Conservation (phyloP, 768 basidiomycete species). For the Xerocomus potaroensis region DNA sequence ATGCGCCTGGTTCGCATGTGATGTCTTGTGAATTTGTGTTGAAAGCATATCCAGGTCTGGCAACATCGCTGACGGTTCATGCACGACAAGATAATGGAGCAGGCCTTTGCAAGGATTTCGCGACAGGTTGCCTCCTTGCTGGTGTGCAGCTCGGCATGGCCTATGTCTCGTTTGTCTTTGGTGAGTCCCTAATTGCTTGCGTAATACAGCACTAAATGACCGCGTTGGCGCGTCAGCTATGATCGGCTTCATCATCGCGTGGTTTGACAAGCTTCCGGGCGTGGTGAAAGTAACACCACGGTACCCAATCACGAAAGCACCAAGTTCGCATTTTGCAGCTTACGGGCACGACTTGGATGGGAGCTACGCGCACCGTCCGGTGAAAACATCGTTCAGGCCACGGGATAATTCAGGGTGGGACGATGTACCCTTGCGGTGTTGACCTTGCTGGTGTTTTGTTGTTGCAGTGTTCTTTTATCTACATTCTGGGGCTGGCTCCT, state of each 20-base stretch:
- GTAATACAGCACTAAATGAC: neutral
- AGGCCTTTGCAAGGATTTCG: slow-evolving; percentile 31
- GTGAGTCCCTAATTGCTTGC: slow-evolving; percentile 17
- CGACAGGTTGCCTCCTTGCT: slow-evolving; percentile 17
- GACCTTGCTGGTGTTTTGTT: neutral
- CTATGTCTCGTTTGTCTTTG: slow-evolving; percentile 23
- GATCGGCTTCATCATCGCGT: slow-evolving; percentile 20
- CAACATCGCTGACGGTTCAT: slow-evolving; percentile 25
- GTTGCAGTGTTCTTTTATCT: neutral
- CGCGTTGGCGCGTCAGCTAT: slow-evolving; percentile 10
- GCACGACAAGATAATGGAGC: slow-evolving; percentile 16
- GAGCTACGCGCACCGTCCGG: slow-evolving; percentile 12
- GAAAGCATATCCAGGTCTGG: slow-evolving; percentile 12
- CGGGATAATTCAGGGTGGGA: slow-evolving; percentile 19
- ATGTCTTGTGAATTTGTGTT: neutral
- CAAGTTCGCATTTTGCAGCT: slow-evolving; percentile 27
- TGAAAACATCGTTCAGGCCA: slow-evolving; percentile 4
- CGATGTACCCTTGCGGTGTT: slow-evolving; percentile 19
- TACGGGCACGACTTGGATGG: slow-evolving; percentile 21
- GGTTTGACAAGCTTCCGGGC: slow-evolving; percentile 28
- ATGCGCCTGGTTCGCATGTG: neutral
- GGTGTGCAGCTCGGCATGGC: slow-evolving; percentile 26
- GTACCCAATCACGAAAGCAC: slow-evolving; percentile 28
- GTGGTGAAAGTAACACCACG: slow-evolving; percentile 21
- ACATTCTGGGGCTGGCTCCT: slow-evolving; percentile 16